phyloP scores from a whole-genome alignment of 768 basidiomycete genomes.

The Candolleomyces aberdarensis region DNA sequence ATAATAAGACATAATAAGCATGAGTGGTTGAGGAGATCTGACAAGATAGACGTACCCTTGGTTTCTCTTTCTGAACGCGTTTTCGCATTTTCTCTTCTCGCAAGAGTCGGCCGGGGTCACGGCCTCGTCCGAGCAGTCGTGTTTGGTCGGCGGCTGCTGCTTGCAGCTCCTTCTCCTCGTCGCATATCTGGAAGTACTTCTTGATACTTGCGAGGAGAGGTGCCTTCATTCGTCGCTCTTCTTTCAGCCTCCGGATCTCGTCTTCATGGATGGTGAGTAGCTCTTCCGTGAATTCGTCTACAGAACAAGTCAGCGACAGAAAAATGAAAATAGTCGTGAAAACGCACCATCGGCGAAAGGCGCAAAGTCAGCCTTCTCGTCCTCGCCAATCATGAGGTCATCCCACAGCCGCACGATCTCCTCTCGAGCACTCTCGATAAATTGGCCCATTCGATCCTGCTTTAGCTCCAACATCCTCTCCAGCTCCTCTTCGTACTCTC shows the following conservation, averaged over 20 bases:
- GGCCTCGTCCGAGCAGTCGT: conserved; percentile 76
- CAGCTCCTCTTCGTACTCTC: conserved; percentile 85
- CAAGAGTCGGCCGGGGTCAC: conserved; percentile 82
- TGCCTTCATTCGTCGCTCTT: conserved; percentile 77
- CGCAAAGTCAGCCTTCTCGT: conserved; percentile 77
- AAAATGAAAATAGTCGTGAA: not conserved
- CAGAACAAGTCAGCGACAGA: conserved; percentile 6
- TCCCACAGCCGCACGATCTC: conserved; percentile 85
- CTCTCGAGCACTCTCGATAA: conserved; percentile 75
- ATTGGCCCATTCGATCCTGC: conserved; percentile 81
- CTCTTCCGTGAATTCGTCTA: conserved; percentile 89
- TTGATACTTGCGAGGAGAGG: conserved; percentile 71
- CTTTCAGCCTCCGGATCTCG: conserved; percentile 77
- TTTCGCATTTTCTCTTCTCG: conserved; percentile 98
- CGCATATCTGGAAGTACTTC: conserved; percentile 89
- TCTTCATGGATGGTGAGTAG: conserved; percentile 80
- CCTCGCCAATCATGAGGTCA: conserved; percentile 80
- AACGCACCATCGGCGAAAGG: conserved; percentile 77
- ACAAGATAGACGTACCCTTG: conserved; percentile 56
- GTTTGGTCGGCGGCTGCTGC: conserved; percentile 78
- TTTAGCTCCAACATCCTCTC: conserved; percentile 89
- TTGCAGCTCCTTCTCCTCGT: conserved; percentile 86
- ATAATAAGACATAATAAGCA: not conserved
- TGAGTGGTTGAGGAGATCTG: not conserved
- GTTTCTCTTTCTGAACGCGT: conserved; percentile 88